These are phyloP conservation scores for Aspergillus brasiliensis DNA, from an alignment of 2,329 filamentous ascomycete species.

Conservation along the genomic window DNA sequence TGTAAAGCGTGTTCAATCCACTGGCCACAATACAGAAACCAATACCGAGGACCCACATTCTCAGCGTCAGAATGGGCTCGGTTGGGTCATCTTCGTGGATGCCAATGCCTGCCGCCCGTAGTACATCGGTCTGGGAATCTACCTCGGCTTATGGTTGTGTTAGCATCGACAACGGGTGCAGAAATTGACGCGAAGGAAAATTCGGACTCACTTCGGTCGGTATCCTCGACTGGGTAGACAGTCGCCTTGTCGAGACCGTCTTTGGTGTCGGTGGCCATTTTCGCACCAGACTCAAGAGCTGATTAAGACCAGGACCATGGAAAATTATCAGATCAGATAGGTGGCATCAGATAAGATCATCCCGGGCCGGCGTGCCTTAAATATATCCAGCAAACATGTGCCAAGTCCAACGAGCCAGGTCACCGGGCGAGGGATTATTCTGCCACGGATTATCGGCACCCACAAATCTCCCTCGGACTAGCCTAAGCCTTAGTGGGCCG, in stretches of 20 bases:
- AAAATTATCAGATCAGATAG: slow-evolving; percentile 24
- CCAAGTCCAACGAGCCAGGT: neutral
- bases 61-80: slow-evolving; percentile 25
- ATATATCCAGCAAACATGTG: neutral
- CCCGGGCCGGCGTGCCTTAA: slow-evolving; percentile 1
- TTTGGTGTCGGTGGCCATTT: slow-evolving; percentile 5
- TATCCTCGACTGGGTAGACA: neutral
- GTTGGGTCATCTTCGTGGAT: slow-evolving; percentile 55
- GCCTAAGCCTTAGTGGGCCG: neutral
- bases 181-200: neutral
- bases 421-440: neutral
- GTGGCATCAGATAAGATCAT: slow-evolving; percentile 27
- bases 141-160: neutral
- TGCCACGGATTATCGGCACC: neutral
- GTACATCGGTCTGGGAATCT: slow-evolving; percentile 15
- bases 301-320: neutral
- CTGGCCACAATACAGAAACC: slow-evolving; percentile 18
- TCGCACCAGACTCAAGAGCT: neutral
- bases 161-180: neutral
- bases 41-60: slow-evolving; percentile 22
- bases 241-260: neutral
- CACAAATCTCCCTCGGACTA: neutral
- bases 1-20: slow-evolving; percentile 22
- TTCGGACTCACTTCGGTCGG: neutral
- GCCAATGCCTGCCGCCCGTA: slow-evolving; percentile 47